Base-by-base conservation (phyloP, 192 early-diverging fungal species). In the Oehlia diaphana region DNA sequence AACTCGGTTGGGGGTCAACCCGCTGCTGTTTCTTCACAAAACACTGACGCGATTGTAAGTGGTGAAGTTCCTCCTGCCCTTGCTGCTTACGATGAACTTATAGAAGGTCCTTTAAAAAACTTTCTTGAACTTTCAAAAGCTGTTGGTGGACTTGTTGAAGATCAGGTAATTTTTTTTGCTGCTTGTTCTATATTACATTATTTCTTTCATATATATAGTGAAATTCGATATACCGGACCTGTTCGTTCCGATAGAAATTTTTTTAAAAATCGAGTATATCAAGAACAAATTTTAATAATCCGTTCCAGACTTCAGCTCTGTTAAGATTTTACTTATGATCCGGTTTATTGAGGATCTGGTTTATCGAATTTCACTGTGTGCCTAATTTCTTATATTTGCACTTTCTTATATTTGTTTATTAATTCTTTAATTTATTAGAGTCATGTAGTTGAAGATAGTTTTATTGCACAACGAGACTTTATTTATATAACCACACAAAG, bases 401-500 rank as follows among this genome's bases (percentile, higher is more conserved):
- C 68, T 31, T 69, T 23, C 53, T 37, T 37, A 10, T 39, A 9
- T 76, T 4, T 44, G 14, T 63, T 49, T 23, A 7, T 1, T 61
- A 8, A 28, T 69, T 28, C 1, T 31, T 39, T 50, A 53, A 21
- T 33, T 28, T 28, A 44, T 19, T 78, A 95, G 94, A 88, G 88
- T 64, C 81, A 85, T 33, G 72, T 76, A 10, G 85, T 98, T 8
- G 80, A 84, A 74, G 81, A 85, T 71, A 87, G 94, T 68, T 84
- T 94, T 70, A 79, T 81, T 23, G 92, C 93, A 8, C 94, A 96
- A 81, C 90, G 90, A 31, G 89, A 88, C 35, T 91, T 97, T 81
- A 86, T 99, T 50, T 83, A 84, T 73, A 87, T 94, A 70, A 94
- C 97, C 1, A 85, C 89, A 10, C 72, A 85, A 49, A 88, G 91